Evolutionary conservation across 2,329 filamentous ascomycete genomes (phyloP).

Genomic region (Paraphaeosphaeria sporulosa): DNA sequence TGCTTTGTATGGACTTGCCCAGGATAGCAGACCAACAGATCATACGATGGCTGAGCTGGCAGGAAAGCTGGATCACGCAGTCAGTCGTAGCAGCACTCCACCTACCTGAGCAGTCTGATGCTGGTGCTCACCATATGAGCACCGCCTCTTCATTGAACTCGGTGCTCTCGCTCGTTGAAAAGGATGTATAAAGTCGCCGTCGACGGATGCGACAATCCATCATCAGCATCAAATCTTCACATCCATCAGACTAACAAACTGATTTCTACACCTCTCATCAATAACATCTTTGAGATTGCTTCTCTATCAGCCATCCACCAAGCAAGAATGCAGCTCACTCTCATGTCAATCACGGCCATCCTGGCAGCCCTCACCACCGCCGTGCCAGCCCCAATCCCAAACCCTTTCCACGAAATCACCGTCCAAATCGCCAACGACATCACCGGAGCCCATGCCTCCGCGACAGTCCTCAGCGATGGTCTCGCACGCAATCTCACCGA

Average conservation of each 20-base stretch:
- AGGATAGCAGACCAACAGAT: not conserved
- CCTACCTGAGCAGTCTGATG: not conserved
- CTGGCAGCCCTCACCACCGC: no score
- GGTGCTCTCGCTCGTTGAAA: not conserved
- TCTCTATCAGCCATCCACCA: not conserved
- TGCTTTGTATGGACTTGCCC: not conserved
- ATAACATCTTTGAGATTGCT: not conserved
- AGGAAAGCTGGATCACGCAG: not conserved
- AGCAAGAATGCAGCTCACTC: no score
- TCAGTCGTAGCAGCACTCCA: not conserved
- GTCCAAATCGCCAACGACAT: constrained; percentile 23
- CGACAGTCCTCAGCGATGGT: constrained; percentile 19
- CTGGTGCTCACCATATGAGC: not conserved
- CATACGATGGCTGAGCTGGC: not conserved
- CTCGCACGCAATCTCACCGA: constrained; percentile 11
- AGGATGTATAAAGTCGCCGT: not conserved
- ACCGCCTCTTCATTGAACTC: not conserved
- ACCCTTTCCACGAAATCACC: constrained; percentile 1
- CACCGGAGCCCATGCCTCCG: constrained; percentile 16
- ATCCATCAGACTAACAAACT: not conserved
- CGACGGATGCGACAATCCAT: not conserved
- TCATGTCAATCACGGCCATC: no score
- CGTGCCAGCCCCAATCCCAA: no score
- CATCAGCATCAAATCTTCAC: not conserved
- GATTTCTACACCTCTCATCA: not conserved